Base-by-base conservation (phyloP, 2,329 filamentous ascomycete species). In the Hypoxylon sp. region DNA sequence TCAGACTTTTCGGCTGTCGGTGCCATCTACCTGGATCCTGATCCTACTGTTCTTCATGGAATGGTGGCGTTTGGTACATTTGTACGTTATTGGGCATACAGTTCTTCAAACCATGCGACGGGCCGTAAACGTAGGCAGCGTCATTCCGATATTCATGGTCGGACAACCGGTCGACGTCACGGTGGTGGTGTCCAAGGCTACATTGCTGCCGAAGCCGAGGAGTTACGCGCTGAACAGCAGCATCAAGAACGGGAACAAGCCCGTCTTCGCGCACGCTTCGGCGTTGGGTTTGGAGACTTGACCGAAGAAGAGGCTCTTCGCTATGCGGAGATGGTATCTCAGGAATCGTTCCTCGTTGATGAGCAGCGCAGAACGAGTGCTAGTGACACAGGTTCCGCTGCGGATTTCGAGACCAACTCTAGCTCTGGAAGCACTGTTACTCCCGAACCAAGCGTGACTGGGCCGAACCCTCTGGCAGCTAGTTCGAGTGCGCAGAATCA, bases 81-180 rank as follows among this genome's bases (percentile, higher is more conserved):
- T 64, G 74, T 99, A 12, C 88, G 91, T 8, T 97, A 91, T 69
- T 99, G 94, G 94, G 87, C 89, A 3, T 97, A 95, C 68, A 95
- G 90, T 69, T 93, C 91, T 7, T 87, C 87, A 0, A 86, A 88
- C 63, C 86, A 91, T 54, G 84, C 87, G 52, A 82, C 87, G 40
- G 86, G 85, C 47, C 89, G 83, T 56, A 96, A 95, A 71, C 88
- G 91, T n/a, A 86, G 85, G 6, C 74, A 87, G 9, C 87, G 90
- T 26, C 86, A 90, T 50, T 82, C 84, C 1, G 86, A 83, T 51
- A 67, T 77, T 4, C 78, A 83, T 47, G 77, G 78, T n/a, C 78
- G 77, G 15, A 61, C 75, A 5, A 72, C 72, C 11, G 76, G 74
- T 42, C 78, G 81, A 32, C 75, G 80, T 3, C 71, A 87, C 13